phyloP scores from a whole-genome alignment of 768 basidiomycete genomes.

The Russula sp. region DNA sequence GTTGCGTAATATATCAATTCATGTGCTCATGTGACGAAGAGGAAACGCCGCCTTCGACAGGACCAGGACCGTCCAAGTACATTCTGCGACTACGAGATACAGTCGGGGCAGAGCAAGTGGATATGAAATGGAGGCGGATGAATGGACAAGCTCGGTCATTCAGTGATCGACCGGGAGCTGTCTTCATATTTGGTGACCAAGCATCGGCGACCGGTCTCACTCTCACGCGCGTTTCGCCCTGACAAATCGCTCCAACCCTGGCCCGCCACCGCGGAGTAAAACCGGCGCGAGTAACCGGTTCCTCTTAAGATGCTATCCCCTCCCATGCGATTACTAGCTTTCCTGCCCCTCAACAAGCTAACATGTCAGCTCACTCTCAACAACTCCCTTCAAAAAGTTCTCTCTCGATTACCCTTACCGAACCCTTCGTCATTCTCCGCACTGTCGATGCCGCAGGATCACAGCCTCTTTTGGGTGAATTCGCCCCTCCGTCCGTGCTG shows the following conservation, averaged over 20 bases:
- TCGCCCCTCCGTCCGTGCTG: slow-evolving; percentile 52
- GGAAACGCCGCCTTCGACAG: background rate
- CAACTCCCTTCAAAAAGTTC: slow-evolving; percentile 40
- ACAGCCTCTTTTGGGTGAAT: slow-evolving; percentile 32
- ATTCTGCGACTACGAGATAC: slow-evolving; percentile 11
- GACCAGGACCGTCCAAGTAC: background rate
- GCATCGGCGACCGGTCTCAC: background rate
- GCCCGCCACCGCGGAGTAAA: no score
- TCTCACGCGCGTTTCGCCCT: background rate
- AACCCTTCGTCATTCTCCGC: slow-evolving; percentile 55
- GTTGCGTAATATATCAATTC: background rate
- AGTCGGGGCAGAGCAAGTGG: background rate
- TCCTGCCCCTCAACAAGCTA: background rate
- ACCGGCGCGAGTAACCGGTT: no score
- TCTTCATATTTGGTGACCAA: slow-evolving; percentile 1
- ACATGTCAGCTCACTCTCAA: slow-evolving; percentile 1
- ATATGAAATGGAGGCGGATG: slow-evolving; percentile 19
- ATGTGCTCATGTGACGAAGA: slow-evolving; percentile 3
- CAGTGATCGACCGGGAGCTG: slow-evolving; percentile 2
- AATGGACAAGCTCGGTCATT: slow-evolving; percentile 15
- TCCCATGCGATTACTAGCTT: background rate
- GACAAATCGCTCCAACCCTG: background rate
- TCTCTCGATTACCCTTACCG: slow-evolving; percentile 49
- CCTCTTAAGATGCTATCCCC: no score
- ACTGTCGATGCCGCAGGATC: slow-evolving; percentile 40